Percentiles rank a stretch among this genome's conserved stretches.
Conservation (phyloP, 2,329 filamentous ascomycete genomes). For the Cordyceps cateniannulata region DNA sequence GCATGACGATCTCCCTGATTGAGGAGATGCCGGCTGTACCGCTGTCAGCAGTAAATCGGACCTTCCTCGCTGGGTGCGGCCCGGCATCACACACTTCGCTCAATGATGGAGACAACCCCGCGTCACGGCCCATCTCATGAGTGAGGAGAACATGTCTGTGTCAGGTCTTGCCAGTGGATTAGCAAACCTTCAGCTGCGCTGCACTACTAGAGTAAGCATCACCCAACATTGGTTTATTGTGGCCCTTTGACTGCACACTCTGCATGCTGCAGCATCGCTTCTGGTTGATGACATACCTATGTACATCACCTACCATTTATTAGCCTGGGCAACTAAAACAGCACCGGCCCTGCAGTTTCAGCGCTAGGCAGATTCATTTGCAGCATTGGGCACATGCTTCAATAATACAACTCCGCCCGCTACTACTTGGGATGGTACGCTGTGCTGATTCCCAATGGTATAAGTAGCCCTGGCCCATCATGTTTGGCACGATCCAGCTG, state of each 20-base stretch:
- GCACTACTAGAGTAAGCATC: too few relatives aligned
- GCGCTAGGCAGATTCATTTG: background rate
- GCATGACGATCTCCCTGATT: background rate
- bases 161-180: background rate
- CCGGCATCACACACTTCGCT: background rate
- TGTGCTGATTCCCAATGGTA: background rate
- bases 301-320: background rate
- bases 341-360: background rate
- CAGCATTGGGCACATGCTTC: background rate
- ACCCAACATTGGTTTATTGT: background rate
- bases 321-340: background rate
- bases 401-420: background rate
- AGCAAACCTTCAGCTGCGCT: background rate
- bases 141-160: background rate
- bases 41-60: background rate
- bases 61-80: background rate
- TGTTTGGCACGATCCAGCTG: background rate
- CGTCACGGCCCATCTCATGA: background rate
- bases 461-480: background rate
- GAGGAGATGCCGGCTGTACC: background rate
- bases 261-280: background rate
- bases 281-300: background rate
- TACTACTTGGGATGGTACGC: background rate
- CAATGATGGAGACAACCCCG: background rate
- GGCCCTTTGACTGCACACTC: background rate